Percentiles rank a stretch among this genome's conserved stretches.
Conservation (phyloP, 2,329 filamentous ascomycete genomes). For the Penicillium sp. region DNA sequence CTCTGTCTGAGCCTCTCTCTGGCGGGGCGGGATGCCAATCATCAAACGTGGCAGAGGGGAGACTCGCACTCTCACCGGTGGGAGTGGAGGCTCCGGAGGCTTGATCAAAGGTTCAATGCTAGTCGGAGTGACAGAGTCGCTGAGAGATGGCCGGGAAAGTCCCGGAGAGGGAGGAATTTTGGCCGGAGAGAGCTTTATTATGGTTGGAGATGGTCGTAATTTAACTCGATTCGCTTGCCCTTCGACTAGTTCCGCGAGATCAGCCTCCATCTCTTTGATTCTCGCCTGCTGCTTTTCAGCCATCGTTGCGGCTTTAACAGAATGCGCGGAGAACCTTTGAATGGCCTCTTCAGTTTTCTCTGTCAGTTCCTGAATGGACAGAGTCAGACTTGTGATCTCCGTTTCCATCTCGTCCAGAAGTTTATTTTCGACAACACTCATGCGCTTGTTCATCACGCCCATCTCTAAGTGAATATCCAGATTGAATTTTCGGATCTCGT, state of each 20-base stretch:
- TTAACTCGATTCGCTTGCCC: not conserved
- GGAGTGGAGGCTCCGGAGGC: not conserved
- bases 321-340: not conserved
- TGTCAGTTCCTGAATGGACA: constrained; percentile 13
- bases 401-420: constrained; percentile 15
- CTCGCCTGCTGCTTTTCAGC: constrained; percentile 17
- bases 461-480: constrained; percentile 19
- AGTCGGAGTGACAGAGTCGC: not conserved
- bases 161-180: not conserved
- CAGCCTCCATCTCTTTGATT: constrained; percentile 13
- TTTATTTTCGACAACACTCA: constrained; percentile 16
- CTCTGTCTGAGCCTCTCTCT: not conserved
- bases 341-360: constrained; percentile 11
- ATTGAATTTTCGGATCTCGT: constrained; percentile 20
- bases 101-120: constrained; percentile 13
- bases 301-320: constrained; percentile 10
- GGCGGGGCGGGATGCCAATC: not conserved
- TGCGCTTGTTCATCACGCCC: constrained; percentile 13
- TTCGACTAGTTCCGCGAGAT: constrained; percentile 15
- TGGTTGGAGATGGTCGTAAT: not conserved
- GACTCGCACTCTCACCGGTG: not conserved
- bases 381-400: constrained; percentile 13
- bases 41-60: not conserved
- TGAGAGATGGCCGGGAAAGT: not conserved
- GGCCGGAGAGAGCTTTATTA: no score